A percentile compares a stretch with the other conserved stretches of the same genome.
Conservation (phyloP, 306 rosid genomes). For the Leucaena leucocephala region DNA sequence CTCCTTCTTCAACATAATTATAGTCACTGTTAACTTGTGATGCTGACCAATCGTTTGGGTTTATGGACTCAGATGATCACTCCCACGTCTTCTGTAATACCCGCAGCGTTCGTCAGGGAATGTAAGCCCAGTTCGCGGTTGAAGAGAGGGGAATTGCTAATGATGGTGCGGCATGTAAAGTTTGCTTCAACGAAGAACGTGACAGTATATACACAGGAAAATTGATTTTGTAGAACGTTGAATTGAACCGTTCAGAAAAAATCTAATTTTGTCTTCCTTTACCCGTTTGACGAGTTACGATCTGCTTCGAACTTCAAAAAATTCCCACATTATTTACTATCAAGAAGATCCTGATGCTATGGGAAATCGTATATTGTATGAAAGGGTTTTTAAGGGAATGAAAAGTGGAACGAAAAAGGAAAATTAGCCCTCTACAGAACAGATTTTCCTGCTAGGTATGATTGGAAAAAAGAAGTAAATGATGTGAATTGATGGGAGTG, state of each 20-base stretch:
- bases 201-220: conserved; percentile 42
- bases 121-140: conserved; percentile 26
- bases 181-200: conserved; percentile 10
- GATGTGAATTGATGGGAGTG: no score
- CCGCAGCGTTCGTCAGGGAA: conserved; percentile 14
- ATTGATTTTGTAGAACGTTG: conserved; percentile 23
- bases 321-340: not conserved
- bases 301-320: not conserved
- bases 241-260: conserved; percentile 27
- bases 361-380: not conserved
- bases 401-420: no score
- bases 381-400: no score
- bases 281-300: not conserved
- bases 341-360: not conserved
- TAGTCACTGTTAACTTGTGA: conserved; percentile 24
- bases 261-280: not conserved
- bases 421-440: no score
- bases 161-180: conserved; percentile 41
- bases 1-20: conserved; percentile 43
- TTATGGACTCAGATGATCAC: conserved; percentile 6
- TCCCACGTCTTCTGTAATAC: conserved; percentile 6
- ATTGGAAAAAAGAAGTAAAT: no score
- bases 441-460: no score
- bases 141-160: conserved; percentile 29
- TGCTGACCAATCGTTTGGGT: conserved; percentile 23